A percentile compares a stretch with the other conserved stretches of the same genome.
Evolutionary conservation across 768 basidiomycete species (phyloP).

Genomic region (Hygrocybe coccinea): DNA sequence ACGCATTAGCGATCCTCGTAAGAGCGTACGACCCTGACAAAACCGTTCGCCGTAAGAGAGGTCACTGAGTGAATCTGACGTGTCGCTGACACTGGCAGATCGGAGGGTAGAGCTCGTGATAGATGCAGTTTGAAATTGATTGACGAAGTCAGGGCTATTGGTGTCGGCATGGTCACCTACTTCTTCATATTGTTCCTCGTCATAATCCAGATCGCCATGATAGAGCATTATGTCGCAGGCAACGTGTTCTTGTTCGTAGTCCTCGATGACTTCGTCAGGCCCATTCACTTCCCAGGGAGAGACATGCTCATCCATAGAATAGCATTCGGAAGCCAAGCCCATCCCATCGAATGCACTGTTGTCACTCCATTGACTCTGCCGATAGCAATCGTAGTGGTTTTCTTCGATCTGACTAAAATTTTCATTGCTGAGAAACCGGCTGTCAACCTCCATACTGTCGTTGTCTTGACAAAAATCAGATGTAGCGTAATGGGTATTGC

Average conservation of each 20-base stretch:
- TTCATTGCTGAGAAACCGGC: not conserved
- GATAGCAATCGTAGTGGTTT: not conserved
- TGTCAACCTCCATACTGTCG: not conserved
- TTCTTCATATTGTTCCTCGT: too few relatives aligned
- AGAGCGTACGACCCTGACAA: slow-evolving; percentile 49
- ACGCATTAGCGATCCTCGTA: slow-evolving; percentile 35
- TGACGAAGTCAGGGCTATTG: too few relatives aligned
- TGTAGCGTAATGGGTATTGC: not conserved
- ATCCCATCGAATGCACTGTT: too few relatives aligned
- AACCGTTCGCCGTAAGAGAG: slow-evolving; percentile 28
- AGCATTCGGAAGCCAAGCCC: too few relatives aligned
- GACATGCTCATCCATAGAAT: too few relatives aligned
- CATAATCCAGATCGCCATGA: too few relatives aligned
- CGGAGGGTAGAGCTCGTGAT: not conserved
- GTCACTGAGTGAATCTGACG: not conserved
- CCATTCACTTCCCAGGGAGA: too few relatives aligned
- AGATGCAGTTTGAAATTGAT: not conserved
- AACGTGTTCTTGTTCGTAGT: too few relatives aligned
- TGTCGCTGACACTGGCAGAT: not conserved
- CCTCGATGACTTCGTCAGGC: too few relatives aligned
- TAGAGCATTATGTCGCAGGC: too few relatives aligned
- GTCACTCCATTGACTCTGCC: too few relatives aligned
- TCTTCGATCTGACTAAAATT: not conserved
- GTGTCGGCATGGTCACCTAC: too few relatives aligned
- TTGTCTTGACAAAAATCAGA: not conserved